Evolutionary conservation across 2,329 filamentous ascomycete genomes (phyloP).

Genomic region (Aspergillus sergii): DNA sequence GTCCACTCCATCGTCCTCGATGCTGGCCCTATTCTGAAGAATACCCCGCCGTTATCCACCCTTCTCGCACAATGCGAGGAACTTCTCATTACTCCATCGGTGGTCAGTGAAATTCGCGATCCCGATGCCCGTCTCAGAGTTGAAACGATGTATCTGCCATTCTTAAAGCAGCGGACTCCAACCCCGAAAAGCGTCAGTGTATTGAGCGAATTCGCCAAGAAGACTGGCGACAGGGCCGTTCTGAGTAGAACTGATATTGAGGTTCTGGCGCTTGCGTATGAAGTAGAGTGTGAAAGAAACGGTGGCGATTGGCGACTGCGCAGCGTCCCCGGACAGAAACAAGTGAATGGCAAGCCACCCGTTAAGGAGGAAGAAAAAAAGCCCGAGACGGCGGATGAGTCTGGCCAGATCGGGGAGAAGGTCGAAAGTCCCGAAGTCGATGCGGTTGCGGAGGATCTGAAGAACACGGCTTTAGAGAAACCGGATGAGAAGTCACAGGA

Average conservation of each 20-base stretch:
- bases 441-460: constrained; percentile 31
- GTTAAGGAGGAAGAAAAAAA: constrained; percentile 41
- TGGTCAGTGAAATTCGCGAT: constrained; percentile 86
- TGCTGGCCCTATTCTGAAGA: constrained; percentile 90
- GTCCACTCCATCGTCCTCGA: constrained; percentile 86
- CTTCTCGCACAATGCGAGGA: constrained; percentile 75
- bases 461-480: constrained; percentile 31
- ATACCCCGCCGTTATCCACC: constrained; percentile 81
- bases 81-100: constrained; percentile 80
- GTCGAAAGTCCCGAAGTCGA: constrained; percentile 27
- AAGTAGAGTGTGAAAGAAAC: constrained; percentile 89
- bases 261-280: constrained; percentile 86
- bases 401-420: constrained; percentile 17
- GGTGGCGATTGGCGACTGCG: constrained; percentile 86
- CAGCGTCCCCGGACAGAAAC: constrained; percentile 76
- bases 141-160: constrained; percentile 82
- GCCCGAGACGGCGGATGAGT: constrained; percentile 35
- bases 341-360: constrained; percentile 70
- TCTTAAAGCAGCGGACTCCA: constrained; percentile 76
- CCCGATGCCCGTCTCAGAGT: constrained; percentile 76
- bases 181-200: constrained; percentile 75
- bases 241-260: constrained; percentile 88
- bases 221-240: constrained; percentile 86
- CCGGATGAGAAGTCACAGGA: constrained; percentile 28
- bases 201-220: constrained; percentile 80